Conservation (phyloP, 139 green algal species). For the Chlorella sorokiniana region DNA sequence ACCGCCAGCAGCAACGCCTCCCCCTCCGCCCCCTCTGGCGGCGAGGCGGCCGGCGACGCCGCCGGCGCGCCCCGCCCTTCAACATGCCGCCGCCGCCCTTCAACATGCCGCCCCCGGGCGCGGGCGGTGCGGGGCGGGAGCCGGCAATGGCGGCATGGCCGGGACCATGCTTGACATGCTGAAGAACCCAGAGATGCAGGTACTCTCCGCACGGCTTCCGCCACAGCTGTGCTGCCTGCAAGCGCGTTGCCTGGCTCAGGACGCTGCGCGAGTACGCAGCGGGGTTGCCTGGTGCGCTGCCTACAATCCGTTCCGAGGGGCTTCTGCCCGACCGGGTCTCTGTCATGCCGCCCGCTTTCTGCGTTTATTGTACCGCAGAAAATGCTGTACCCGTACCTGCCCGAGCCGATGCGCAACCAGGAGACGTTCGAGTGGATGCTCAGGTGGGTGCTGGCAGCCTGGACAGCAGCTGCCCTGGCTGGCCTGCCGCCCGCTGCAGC, state of each 20-base stretch:
- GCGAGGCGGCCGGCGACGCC: background rate
- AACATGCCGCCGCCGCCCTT: conserved; percentile 10
- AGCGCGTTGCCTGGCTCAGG: no score
- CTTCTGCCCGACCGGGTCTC: background rate
- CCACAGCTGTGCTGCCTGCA: background rate
- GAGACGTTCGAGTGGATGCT: conserved; percentile 91
- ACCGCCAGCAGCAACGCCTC: background rate
- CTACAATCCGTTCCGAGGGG: no score
- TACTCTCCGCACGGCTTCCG: background rate
- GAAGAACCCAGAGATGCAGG: conserved; percentile 49
- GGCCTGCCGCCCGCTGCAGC: no score
- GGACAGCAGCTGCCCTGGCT: background rate
- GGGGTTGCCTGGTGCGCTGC: no score
- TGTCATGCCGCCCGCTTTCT: background rate
- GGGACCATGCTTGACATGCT: conserved; percentile 48
- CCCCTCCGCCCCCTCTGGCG: background rate
- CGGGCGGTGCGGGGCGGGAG: background rate
- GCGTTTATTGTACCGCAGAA: conserved; percentile 66
- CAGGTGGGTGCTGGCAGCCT: conserved; percentile 28
- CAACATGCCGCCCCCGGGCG: background rate
- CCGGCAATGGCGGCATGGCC: background rate
- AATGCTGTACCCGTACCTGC: conserved; percentile 91
- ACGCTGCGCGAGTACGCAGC: no score
- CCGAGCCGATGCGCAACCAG: conserved; percentile 88
- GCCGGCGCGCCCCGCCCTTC: background rate